Evolutionary conservation across 345 rosid genomes (phyloP).

Genomic region (Lumnitzera littorea): DNA sequence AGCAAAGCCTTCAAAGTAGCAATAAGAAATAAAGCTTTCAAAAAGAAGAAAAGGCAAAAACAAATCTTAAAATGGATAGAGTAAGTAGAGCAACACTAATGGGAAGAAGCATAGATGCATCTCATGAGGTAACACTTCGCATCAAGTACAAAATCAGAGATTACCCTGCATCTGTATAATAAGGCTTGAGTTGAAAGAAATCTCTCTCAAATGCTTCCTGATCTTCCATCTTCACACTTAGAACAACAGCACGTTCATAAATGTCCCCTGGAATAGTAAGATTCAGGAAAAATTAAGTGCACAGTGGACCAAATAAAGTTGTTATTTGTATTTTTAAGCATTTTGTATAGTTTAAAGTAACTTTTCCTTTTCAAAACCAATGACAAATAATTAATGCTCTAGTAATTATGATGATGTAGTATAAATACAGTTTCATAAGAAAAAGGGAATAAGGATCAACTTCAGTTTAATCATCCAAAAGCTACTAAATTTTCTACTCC

Average conservation of each 20-base stretch:
- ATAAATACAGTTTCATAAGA: not conserved
- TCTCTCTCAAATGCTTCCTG: conserved; percentile 97
- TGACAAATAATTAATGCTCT: not conserved
- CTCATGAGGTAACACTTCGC: too few relatives aligned
- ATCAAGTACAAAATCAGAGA: not conserved
- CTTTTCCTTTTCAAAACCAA: not conserved
- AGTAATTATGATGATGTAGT: too few relatives aligned
- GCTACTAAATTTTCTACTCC: not conserved
- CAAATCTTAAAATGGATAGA: too few relatives aligned
- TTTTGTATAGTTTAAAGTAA: not conserved
- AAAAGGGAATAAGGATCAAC: not conserved
- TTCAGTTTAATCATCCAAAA: too few relatives aligned
- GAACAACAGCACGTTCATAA: conserved; percentile 84
- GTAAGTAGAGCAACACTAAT: too few relatives aligned
- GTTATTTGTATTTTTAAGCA: not conserved
- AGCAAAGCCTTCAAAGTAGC: too few relatives aligned
- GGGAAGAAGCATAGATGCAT: too few relatives aligned
- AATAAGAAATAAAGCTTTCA: too few relatives aligned
- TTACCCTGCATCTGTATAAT: conserved; percentile 88
- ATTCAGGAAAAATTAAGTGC: not conserved
- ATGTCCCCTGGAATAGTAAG: conserved; percentile 57
- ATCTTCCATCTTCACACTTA: conserved; percentile 83
- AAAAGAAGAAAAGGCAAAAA: too few relatives aligned
- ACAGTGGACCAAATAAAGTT: not conserved
- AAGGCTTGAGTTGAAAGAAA: conserved; percentile 92